Percentiles rank a stretch among this genome's conserved stretches.
phyloP scores from a whole-genome alignment of 495 filamentous ascomycete genomes.

The Cercophora sp. region DNA sequence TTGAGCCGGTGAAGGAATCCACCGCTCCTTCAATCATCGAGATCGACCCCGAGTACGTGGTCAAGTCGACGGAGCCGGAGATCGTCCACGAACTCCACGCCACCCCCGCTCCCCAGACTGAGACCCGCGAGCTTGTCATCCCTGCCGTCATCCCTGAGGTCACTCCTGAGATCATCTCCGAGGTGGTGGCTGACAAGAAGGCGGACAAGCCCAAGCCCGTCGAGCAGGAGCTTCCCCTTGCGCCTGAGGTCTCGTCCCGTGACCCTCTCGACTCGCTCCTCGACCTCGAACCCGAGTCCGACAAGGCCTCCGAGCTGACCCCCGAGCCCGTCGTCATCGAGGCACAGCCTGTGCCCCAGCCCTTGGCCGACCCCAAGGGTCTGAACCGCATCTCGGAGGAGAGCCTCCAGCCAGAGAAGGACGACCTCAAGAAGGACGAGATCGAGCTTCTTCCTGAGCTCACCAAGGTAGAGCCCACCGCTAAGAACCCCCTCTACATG shows the following conservation, averaged over 20 bases:
- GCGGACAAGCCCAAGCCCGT: not conserved
- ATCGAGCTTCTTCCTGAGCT: slow-evolving; percentile 15
- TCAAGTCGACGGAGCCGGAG: not conserved
- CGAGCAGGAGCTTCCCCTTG: slow-evolving; percentile 10
- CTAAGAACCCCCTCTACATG: too few relatives aligned
- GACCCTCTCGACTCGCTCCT: slow-evolving; percentile 12
- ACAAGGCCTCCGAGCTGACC: slow-evolving; percentile 20
- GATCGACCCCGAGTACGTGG: slow-evolving; percentile 15
- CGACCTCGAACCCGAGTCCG: slow-evolving; percentile 18
- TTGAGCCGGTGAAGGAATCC: slow-evolving; percentile 14
- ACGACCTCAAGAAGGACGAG: not conserved
- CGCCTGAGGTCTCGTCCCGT: slow-evolving; percentile 12
- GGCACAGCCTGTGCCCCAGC: slow-evolving; percentile 9
- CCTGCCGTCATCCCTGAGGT: too few relatives aligned
- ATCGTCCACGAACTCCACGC: slow-evolving; percentile 6
- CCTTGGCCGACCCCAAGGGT: slow-evolving; percentile 3
- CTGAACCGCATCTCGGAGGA: slow-evolving; percentile 12
- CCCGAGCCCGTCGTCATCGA: not conserved
- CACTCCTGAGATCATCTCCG: not conserved
- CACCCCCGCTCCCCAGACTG: slow-evolving; percentile 10
- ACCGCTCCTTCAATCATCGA: slow-evolving; percentile 20
- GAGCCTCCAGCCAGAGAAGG: not conserved
- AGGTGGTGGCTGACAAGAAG: slow-evolving; percentile 9
- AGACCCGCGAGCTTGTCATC: slow-evolving; percentile 15
- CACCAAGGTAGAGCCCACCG: slow-evolving; percentile 29